A percentile compares a stretch with the other conserved stretches of the same genome.
These are phyloP conservation scores for Balamuthia mandrillaris DNA, from an alignment of 208 protist genomes.

Conservation along the genomic window DNA sequence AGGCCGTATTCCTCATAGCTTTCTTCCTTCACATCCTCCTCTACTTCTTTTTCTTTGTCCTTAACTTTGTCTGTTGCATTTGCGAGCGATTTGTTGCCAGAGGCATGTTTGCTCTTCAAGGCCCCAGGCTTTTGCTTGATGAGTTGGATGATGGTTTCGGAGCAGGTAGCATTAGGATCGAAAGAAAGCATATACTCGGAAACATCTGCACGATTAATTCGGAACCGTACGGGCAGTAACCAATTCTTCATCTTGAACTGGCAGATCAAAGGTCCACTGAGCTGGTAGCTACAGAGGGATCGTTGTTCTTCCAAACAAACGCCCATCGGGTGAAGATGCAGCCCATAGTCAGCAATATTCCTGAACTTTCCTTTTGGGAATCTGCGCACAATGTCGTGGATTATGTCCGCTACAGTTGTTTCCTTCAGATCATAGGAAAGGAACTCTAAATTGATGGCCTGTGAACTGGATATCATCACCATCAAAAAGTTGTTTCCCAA, in stretches of 20 bases:
- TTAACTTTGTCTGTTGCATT: not conserved
- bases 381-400: too few species aligned
- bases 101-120: not conserved
- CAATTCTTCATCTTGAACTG: conserved; percentile 40
- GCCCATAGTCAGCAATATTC: not conserved
- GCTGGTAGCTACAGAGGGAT: not conserved
- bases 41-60: not conserved
- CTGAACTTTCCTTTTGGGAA: not conserved
- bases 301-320: not conserved
- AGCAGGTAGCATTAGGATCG: conserved; percentile 8
- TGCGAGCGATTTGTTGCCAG: not conserved
- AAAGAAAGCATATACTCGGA: conserved; percentile 16
- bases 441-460: not conserved
- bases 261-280: conserved; percentile 1
- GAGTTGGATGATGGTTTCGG: conserved; percentile 18
- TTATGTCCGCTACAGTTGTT: conserved; percentile 7
- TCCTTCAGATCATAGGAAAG: not conserved
- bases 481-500: conserved; percentile 20
- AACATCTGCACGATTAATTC: not conserved
- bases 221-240: conserved; percentile 1
- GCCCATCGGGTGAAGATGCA: not conserved
- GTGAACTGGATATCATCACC: not conserved
- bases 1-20: conserved; percentile 24
- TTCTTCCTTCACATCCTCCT: not conserved
- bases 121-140: conserved; percentile 6